Percentiles rank a stretch among this genome's conserved stretches.
These are phyloP conservation scores for Vicia faba DNA, from an alignment of 306 rosid genomes.

Conservation along the genomic window DNA sequence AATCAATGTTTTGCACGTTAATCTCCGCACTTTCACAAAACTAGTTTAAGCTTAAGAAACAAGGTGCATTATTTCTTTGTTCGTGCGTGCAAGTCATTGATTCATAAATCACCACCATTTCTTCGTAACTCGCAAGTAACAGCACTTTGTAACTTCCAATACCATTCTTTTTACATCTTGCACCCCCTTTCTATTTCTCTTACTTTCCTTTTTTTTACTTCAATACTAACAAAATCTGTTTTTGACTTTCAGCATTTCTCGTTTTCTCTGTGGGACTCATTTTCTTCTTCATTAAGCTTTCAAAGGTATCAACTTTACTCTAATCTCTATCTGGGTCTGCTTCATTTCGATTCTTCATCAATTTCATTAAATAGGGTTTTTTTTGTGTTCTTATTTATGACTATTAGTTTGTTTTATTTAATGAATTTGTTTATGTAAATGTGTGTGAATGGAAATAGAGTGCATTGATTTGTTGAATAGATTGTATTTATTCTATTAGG, in stretches of 20 bases:
- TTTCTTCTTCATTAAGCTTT: conserved; percentile 30
- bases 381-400: conserved; percentile 13
- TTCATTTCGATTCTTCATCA: conserved; percentile 33
- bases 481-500: conserved; percentile 8
- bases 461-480: conserved; percentile 27
- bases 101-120: conserved; percentile 30
- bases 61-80: conserved; percentile 8
- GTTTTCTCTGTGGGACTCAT: not conserved
- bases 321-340: conserved; percentile 35
- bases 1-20: not conserved
- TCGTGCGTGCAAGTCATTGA: conserved; percentile 77
- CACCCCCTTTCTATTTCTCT: not conserved
- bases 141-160: conserved; percentile 15
- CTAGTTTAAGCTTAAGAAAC: not conserved
- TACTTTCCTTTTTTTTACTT: not conserved
- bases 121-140: conserved; percentile 30
- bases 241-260: conserved; percentile 13
- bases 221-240: conserved; percentile 17
- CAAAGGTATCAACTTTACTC: conserved; percentile 36
- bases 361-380: conserved; percentile 4
- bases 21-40: not conserved
- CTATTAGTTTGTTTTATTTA: not conserved
- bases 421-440: conserved; percentile 10
- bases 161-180: not conserved
- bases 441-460: not conserved